These are phyloP conservation scores for Camellia sinensis DNA, from an alignment of 148 eudicot species.

Conservation along the genomic window DNA sequence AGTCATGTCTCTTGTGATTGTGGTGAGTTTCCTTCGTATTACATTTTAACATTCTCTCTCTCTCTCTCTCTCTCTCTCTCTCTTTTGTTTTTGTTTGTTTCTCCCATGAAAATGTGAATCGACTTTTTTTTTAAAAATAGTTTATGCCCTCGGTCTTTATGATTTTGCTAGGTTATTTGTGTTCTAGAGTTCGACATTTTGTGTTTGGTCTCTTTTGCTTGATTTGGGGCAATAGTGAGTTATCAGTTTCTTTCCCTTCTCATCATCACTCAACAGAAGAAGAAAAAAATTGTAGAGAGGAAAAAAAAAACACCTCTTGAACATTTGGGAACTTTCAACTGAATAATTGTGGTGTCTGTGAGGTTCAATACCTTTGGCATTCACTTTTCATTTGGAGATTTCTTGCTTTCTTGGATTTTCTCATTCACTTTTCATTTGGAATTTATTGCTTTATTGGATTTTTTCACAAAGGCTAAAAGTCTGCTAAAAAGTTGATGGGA, in stretches of 20 bases:
- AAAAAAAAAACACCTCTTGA: neutral
- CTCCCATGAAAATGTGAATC: neutral
- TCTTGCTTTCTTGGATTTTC: conserved; percentile 7
- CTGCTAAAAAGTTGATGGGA: conserved; percentile 7
- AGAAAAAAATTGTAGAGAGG: neutral
- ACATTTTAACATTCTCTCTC: conserved; percentile 17
- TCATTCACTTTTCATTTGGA: neutral
- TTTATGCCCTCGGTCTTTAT: neutral
- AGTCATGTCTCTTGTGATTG: conserved; percentile 39
- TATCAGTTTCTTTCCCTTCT: neutral
- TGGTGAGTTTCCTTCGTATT: conserved; percentile 16
- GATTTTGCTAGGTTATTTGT: neutral
- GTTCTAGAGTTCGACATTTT: neutral
- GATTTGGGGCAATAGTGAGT: conserved; percentile 12
- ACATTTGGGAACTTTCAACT: neutral
- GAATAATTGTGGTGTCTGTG: neutral
- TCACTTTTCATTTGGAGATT: neutral
- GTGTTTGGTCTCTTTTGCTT: conserved; percentile 5
- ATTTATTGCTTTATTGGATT: neutral
- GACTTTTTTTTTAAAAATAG: neutral
- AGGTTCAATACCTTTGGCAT: neutral
- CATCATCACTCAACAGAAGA: neutral
- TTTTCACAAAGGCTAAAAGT: neutral
- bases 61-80: conserved; percentile 22
- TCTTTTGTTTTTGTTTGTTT: neutral